Conservation (phyloP, 768 basidiomycete species). For the Leucocoprinus sp. region DNA sequence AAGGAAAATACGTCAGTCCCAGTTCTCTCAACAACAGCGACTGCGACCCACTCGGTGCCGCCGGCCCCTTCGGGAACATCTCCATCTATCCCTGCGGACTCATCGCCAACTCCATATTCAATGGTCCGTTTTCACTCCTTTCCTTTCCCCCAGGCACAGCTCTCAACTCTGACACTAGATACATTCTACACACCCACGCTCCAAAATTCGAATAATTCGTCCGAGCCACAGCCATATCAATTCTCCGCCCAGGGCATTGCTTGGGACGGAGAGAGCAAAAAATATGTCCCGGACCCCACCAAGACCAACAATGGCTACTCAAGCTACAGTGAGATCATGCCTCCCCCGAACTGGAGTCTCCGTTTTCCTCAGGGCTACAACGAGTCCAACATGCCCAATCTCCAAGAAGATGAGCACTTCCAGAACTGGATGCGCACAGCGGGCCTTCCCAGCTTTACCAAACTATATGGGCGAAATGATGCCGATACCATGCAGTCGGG, state of each 20-base stretch:
- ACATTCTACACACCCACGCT: conserved; percentile 63
- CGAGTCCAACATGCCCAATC: conserved; percentile 53
- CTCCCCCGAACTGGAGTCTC: conserved; percentile 87
- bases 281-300: conserved; percentile 61
- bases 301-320: conserved; percentile 39
- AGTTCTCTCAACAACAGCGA: conserved; percentile 55
- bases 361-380: conserved; percentile 74
- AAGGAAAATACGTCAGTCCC: conserved; percentile 52
- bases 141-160: neutral
- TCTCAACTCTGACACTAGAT: conserved; percentile 37
- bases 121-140: conserved; percentile 47
- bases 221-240: conserved; percentile 47
- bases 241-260: conserved; percentile 80
- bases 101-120: conserved; percentile 96
- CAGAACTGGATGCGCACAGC: conserved; percentile 99
- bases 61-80: conserved; percentile 27
- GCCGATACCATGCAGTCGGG: conserved; percentile 61
- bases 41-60: conserved; percentile 80
- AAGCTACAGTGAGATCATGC: conserved; percentile 59
- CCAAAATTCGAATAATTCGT: conserved; percentile 41
- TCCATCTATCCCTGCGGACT: conserved; percentile 91
- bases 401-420: conserved; percentile 81
- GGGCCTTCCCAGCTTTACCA: conserved; percentile 93
- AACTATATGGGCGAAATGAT: conserved; percentile 91
- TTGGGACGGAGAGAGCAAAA: conserved; percentile 93